These are phyloP conservation scores for Saksenaea oblongispora DNA, from an alignment of 371 early-diverging fungal species.

Conservation along the genomic window DNA sequence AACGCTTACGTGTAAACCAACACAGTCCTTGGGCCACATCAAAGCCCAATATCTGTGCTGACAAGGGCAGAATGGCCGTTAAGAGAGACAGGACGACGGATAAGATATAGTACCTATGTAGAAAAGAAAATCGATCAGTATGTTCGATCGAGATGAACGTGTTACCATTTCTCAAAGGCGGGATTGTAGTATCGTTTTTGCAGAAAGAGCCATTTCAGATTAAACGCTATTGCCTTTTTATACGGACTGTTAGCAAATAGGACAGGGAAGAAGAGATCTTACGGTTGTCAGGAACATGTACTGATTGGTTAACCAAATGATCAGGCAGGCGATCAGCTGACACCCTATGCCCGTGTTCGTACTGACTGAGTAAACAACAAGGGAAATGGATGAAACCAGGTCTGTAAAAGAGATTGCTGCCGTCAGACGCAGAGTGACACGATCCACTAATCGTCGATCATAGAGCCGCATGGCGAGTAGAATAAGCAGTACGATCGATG, in stretches of 20 bases:
- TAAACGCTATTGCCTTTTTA: conserved; percentile 26
- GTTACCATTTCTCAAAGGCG: conserved; percentile 26
- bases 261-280: neutral
- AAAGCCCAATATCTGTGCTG: conserved; percentile 11
- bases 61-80: conserved; percentile 15
- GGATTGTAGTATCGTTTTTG: conserved; percentile 22
- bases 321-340: conserved; percentile 14
- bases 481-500: conserved; percentile 12
- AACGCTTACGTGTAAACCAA: conserved; percentile 23
- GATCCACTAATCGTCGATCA: conserved; percentile 23
- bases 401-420: conserved; percentile 25
- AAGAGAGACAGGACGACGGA: conserved; percentile 14
- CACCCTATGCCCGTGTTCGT: conserved; percentile 7
- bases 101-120: conserved; percentile 21
- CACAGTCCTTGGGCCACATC: conserved; percentile 24
- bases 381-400: conserved; percentile 11
- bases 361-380: conserved; percentile 13
- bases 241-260: neutral
- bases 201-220: conserved; percentile 26
- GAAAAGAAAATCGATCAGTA: neutral
- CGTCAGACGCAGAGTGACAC: conserved; percentile 24
- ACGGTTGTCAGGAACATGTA: conserved; percentile 23
- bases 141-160: neutral
- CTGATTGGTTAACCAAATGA: conserved; percentile 25
- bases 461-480: conserved; percentile 22